These are phyloP conservation scores for Saururus chinensis DNA, from an alignment of 164 flowering plant genomes.

Conservation along the genomic window DNA sequence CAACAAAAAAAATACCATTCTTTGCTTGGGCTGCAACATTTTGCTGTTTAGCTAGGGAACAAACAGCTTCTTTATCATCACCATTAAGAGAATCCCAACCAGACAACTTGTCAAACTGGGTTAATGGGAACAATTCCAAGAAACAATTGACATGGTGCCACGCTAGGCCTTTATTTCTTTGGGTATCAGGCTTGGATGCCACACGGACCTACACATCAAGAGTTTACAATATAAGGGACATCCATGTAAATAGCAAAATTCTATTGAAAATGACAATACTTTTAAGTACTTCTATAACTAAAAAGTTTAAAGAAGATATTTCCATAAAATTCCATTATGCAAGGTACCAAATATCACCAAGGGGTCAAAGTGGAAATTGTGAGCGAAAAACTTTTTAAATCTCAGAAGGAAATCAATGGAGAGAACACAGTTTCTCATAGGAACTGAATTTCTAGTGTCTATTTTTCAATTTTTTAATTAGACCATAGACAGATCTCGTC, in stretches of 20 bases:
- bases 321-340: not conserved
- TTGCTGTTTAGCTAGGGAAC: conserved; percentile 26
- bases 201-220: conserved; percentile 54
- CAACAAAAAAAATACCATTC: conserved; percentile 26
- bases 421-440: not conserved
- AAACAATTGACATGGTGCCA: conserved; percentile 95
- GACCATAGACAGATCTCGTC: no score
- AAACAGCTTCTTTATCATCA: conserved; percentile 43
- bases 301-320: not conserved
- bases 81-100: conserved; percentile 69
- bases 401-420: not conserved
- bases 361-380: not conserved
- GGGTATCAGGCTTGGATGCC: conserved; percentile 54
- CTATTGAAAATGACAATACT: not conserved
- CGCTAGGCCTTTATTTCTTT: conserved; percentile 47
- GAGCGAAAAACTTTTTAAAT: no score
- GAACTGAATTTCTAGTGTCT: not conserved
- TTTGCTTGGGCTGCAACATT: conserved; percentile 16
- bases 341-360: not conserved
- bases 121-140: conserved; percentile 44
- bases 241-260: not conserved
- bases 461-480: no score
- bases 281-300: not conserved
- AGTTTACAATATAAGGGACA: not conserved
- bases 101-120: conserved; percentile 41